Base-by-base conservation (phyloP, 2,329 filamentous ascomycete genomes). In the Claviceps maximensis region DNA sequence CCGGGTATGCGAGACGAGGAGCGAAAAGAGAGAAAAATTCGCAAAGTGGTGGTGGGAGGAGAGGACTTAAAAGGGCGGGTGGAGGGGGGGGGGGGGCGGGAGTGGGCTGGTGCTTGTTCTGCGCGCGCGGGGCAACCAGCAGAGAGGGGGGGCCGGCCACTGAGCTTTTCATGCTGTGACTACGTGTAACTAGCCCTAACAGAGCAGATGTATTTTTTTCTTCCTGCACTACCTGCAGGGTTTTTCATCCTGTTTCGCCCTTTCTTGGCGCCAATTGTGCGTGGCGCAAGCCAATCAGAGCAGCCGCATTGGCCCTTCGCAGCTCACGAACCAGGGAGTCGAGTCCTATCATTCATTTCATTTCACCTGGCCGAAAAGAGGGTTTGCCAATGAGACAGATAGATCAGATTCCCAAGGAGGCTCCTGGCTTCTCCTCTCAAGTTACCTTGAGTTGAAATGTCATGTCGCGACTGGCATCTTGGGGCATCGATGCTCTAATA, bases 1-100 rank as follows among this genome's bases (percentile, higher is more conserved):
- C 67, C 67, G 65, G 68, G 68, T 70, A 69, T 70, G 68, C 67
- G 66, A 68, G 68, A 70, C 67, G 64, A 70, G 61, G 68, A 69
- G 65, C 64, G 63, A 61, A 67, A 67, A 63, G 58, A 59, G 62
- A 65, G 58, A 66, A 69, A 66, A 64, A 58, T 61, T 59, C 59
- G 48, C 63, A 68, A 63, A 59, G 56, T 56, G 62, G 60, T 56
- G 64, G 68, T 63, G 67, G 67, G 67, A 65, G 64, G 62, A 65
- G 59, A 63, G 62, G 65, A 63, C 66, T 69, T 69, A 68, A 69
- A 69, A 67, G 51, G 60, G 65, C 56, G 56, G 56, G 57, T 53
- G 60, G 60, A 58, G 56, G 59, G 61, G 58, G 50, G 61, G 61
- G 60, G 55, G 62, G 50, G 61, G 61, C 59, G 55, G 62, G 63